Evolutionary conservation across 2,329 filamentous ascomycete species (phyloP), one percentile per base, ranked within the genome.

Genomic region (Paecilomyces dactylethromorphus): DNA sequence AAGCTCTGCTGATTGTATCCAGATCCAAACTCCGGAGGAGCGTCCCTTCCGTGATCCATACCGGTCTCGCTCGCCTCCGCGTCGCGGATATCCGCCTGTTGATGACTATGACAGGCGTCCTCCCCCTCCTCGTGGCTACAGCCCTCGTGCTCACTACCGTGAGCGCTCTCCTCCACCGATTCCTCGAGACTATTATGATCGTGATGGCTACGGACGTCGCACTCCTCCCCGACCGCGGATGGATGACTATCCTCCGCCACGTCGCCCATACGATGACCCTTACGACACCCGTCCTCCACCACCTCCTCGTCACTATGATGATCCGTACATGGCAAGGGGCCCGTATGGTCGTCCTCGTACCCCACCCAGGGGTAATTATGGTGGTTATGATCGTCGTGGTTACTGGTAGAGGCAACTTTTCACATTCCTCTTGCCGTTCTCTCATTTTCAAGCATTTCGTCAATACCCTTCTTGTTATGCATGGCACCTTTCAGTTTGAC

Each of bases 101-200:
- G 90, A 93, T 70, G 90, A 94, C 68, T 92, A 94, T 73, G 89
- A 92, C 64, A 88, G 91, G 67, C 91, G 93, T 68, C 89, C 90
- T 61, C 86, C 85, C 58, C 86, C 85, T 58, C 87, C 86, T 60
- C 86, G 91, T 66, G 90, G 88, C 60, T 96, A 95, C 74, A 95
- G 89, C 74, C 92, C 92, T 62, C 88, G 89, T 64, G 86, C 89
- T 65, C 85, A 89, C 64, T 96, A 96, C 76, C 92, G 93, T 72
- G 91, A 95, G 70, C 87, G 92, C 68, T 93, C 91, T 69, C 82
- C 84, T 53, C 89, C 89, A 59, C 88, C 84, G 21, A 64, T 76
- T 58, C 82, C 89, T 60, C 88, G 91, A 66, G 89, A 93, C 61
- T 96, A 96, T 77, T 96, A 97, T 76, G 88, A 91, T 53, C 90